Evolutionary conservation across 2,329 filamentous ascomycete species (phyloP), one percentile per base, ranked within the genome.

Genomic region (Trichoderma citrinoviride): DNA sequence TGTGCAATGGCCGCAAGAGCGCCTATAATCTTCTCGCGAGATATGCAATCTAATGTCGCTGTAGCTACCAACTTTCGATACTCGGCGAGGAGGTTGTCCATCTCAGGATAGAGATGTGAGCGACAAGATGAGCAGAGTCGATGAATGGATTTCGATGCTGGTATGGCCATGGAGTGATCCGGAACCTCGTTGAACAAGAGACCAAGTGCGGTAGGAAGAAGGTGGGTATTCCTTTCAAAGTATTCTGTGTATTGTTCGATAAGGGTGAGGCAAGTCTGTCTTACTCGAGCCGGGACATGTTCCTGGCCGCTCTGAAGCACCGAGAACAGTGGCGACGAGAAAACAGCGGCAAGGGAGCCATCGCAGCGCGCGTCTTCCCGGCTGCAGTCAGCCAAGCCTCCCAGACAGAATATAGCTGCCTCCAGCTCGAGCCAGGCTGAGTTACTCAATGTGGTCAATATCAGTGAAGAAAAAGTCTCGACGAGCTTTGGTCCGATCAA

Each of bases 1-100:
- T 95, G 90, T 33, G 93, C 84, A 49, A 95, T 88, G 8, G 87
- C 87, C 8, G 90, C 86, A 68, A 95, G 90, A 2, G 87, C 91
- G 46, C 89, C 87, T 5, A 92, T 81, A 0, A 94, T 85, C 69
- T 86, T 87, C 72, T 93, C 90, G 71, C 91, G 91, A 1, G 88
- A 88, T 61, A 87, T 79, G 44, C 85, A 85, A 67, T 93, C 90
- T 10, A 91, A 79, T 7, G 67, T 70, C n/a, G 69, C 65, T 43
- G 65, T 64, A 87, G 86, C 43, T 84, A 80, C 40, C 57, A 93
- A 84, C n/a, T 81, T 80, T 65, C 85, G 80, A 73, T 93, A 94
- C 72, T 93, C 88, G 33, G 84, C 80, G 50, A 95, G 78, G 71
- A 96, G 93, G 0, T 85, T 85, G 56, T 80, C 79, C 3, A 90